Evolutionary conservation across 495 filamentous ascomycete genomes (phyloP), one percentile per base, ranked within the genome.

Genomic region (Bryoglossum gracile): DNA sequence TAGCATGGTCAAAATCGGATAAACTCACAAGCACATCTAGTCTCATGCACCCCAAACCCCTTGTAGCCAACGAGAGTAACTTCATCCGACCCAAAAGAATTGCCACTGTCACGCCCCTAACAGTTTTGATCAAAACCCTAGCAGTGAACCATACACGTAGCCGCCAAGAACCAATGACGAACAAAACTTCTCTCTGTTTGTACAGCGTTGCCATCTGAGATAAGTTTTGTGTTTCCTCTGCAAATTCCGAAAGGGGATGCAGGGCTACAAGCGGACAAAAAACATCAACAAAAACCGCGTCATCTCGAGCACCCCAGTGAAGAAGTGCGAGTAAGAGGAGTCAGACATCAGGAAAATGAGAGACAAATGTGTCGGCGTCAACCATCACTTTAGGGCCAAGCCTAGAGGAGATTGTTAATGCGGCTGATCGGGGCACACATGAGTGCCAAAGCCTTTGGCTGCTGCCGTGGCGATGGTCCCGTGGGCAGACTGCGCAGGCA

Each of bases 181-280:
- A 26, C 24, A 16, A 53, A 53, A 28, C 30, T 50, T 58, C 55
- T 77, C 75, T 83, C 79, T 68, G 77, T 86, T 67, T 78, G 84
- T 79, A 63, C 73, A 77, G 82, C 83, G 84, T 75, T 78, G 74
- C 81, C 82, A 78, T 84, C 81, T 63, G 65, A 75, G 85, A 89
- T 78, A 78, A 71, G 84, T 84, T 85, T 91, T 89, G 48, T 89
- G 84, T 74, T 86, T 89, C 83, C 83, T 81, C 83, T 78, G 78
- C 77, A 51, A 28, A 19, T 28, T 17, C 23, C 16, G 14, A n/a
- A 49, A 17, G 22, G 21, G 39, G 13, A 32, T 37, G 25, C 53
- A 51, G 50, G 57, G 53, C 49, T 78, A 66, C 63, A 72, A 77
- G 73, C 84, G 84, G 68, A 79, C 83, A 87, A 89, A 89, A 75